Base-by-base conservation (phyloP, 192 early-diverging fungal genomes). In the Mycoemilia scoparia region DNA sequence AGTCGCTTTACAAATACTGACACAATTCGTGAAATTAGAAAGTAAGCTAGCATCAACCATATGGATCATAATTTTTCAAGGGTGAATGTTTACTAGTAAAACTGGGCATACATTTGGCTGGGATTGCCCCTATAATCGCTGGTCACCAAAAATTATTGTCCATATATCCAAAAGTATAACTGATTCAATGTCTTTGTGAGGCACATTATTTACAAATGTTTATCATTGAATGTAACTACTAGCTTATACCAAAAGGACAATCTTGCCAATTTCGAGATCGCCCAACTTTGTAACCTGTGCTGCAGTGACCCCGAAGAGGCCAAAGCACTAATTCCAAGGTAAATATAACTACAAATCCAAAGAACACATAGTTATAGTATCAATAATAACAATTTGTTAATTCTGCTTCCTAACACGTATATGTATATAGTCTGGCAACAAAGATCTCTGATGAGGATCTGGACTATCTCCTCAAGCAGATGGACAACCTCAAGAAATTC, bases 301-400 rank as follows among this genome's bases (percentile, higher is more conserved):
- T 88, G 85, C 49, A 84, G 83, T 41, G 77, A 86, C 23, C 71
- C 71, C 16, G 91, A 96, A 32, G 91, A 96, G 57, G 84, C 84
- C 0, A 82, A 80, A 48, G 73, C 79, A 7, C 63, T 96, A 20
- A 77, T 96, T 35, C 91, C 86, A 15, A 95, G n/a, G n/a, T n/a
- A n/a, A n/a, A n/a, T n/a, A n/a, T n/a, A n/a, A n/a, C n/a, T 79
- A 81, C 81, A 58, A 50, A 25, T 21, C 1, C 17, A 21, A 11
- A 29, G 27, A 9, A 14, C 9, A 34, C 23, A 21, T 10, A n/a
- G 14, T 4, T 33, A 11, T 7, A 12, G 17, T 8, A 2, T 24
- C 8, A 36, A 18, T 22, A 2, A 35, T 15, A n/a, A n/a, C n/a
- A n/a, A n/a, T n/a, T n/a, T n/a, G n/a, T n/a, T n/a, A n/a, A n/a